A percentile compares a stretch with the other conserved stretches of the same genome.
Conservation (phyloP, 2,329 filamentous ascomycete species). For the Chalaropsis thielavioides region DNA sequence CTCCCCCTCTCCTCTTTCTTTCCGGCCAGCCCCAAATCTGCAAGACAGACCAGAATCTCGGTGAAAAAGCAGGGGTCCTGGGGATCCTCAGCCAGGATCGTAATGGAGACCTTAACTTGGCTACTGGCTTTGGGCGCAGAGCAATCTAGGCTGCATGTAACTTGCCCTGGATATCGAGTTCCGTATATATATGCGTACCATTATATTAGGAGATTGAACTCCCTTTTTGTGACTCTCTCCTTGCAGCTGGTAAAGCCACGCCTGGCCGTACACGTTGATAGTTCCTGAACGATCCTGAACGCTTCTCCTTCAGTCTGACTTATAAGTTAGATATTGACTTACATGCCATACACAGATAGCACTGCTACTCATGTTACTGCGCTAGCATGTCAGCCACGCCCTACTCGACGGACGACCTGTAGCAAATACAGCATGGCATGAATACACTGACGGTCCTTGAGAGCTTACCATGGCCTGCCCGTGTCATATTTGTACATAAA, state of each 20-base stretch:
- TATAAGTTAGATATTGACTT: no score
- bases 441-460: no score
- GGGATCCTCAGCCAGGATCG: slow-evolving; percentile 6
- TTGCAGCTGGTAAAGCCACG: neutral
- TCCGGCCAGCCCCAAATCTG: slow-evolving; percentile 5
- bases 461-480: no score
- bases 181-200: neutral
- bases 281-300: neutral
- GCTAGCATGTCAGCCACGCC: no score
- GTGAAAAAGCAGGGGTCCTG: slow-evolving; percentile 16
- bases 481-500: no score
- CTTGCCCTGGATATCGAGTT: neutral
- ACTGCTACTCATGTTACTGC: no score
- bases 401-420: no score
- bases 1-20: neutral
- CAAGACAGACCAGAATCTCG: slow-evolving; percentile 16
- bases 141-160: neutral
- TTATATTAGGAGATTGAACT: neutral
- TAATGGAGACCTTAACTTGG: slow-evolving; percentile 7
- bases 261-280: neutral
- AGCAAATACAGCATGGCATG: no score
- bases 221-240: neutral
- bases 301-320: neutral
- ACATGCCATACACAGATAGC: no score
- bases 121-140: slow-evolving; percentile 3